Base-by-base conservation (phyloP, 805 yeast genomes). In the Sugiyamaella marilandica region DNA sequence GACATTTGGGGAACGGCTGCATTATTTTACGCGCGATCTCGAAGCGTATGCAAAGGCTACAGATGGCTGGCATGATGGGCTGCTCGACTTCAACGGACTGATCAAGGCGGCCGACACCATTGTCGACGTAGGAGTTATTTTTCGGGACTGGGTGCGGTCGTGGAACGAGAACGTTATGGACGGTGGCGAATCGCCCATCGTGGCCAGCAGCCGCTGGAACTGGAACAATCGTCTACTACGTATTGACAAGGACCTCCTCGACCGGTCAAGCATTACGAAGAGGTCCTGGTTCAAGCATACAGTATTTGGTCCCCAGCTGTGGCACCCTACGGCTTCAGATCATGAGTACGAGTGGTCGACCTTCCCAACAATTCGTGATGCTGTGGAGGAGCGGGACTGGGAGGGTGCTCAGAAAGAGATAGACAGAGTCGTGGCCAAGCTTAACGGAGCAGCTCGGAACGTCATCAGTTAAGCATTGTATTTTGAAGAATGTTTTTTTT, bases 351-450 rank as follows among this genome's bases (percentile, higher is more conserved):
- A 77, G 37, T 78, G 85, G 77, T 81, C 83, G 68, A 75, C 86
- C 1, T 89, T 86, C 64, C 97, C 97, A 0, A 78, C 79, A 4
- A 76, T 90, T 1, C 75, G 95, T 55, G 96, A 90, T 63, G 82
- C 80, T 0, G 64, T 87, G 10, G 73, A 71, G 41, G 65, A 65
- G 1, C 71, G 73, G 0, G 78, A 82, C 54, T 78, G 80, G 74
- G 70, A 62, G 0, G 65, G 61, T 33, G 90, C 87, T 0, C 86
- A 83, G 55, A 57, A 65, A 5, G 50, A 52, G 26, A 45, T 65
- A 11, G 45, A 49, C 26, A 29, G 47, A 13, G 49, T 48, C 10
- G 59, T 46, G 5, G 55, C 34, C 9, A 55, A 59, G 47, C 41
- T 65, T 13, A 18, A 21, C 10, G 49, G 45, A 13, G 61, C 65